A percentile compares a stretch with the other conserved stretches of the same genome.
Conservation (phyloP, 1,284 basidiomycete genomes). For the Leccinum olivaceoglutinosum region DNA sequence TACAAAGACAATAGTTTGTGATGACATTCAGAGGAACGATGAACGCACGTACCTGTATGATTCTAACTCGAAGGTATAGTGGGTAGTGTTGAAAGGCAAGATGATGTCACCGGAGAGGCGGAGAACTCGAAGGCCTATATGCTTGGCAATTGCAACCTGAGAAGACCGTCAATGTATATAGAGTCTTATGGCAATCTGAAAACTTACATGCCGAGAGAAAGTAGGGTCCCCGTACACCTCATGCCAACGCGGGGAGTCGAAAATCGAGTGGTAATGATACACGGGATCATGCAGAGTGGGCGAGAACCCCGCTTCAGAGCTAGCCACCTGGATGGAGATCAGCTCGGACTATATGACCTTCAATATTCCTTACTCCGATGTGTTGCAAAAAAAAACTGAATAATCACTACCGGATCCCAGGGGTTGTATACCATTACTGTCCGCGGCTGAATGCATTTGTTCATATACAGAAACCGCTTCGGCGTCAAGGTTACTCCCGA, state of each 20-base stretch:
- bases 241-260: constrained; percentile 71
- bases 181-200: not conserved
- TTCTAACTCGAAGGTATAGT: constrained; percentile 53
- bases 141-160: constrained; percentile 62
- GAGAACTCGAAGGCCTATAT: constrained; percentile 58
- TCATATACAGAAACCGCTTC: not conserved
- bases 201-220: constrained; percentile 58
- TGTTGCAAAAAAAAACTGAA: constrained; percentile 60
- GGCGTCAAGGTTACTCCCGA: not conserved
- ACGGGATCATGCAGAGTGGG: constrained; percentile 49
- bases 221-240: constrained; percentile 69
- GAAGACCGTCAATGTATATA: not conserved
- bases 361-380: constrained; percentile 37
- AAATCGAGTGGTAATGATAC: constrained; percentile 76
- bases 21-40: not conserved
- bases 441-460: not conserved
- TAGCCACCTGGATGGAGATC: constrained; percentile 39
- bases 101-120: constrained; percentile 55
- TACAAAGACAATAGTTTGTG: constrained; percentile 9
- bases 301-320: constrained; percentile 48
- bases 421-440: constrained; percentile 26
- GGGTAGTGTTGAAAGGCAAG: constrained; percentile 72
- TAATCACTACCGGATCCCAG: constrained; percentile 70
- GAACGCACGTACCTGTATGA: constrained; percentile 39
- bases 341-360: not conserved